Base-by-base conservation (phyloP, 2,329 filamentous ascomycete genomes). In the Plectosphaerella cucumerina region DNA sequence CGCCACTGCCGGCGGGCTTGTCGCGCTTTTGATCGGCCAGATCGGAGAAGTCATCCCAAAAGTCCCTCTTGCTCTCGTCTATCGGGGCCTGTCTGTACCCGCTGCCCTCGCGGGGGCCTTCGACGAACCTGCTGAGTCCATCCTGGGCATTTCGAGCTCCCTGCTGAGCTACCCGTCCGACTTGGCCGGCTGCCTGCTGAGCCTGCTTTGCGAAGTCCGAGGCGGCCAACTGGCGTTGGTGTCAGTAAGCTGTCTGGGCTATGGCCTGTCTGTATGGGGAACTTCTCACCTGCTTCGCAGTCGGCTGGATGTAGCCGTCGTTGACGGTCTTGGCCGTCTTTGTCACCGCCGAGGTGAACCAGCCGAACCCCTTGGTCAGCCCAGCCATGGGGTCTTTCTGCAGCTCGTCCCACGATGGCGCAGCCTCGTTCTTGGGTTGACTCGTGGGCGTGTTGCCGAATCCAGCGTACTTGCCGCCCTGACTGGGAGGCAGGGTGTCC, bases 311-410 rank as follows among this genome's bases (percentile, higher is more conserved):
- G 71, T 90, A 97, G 33, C 87, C 84, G 59, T 94, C 87, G 66
- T 97, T 96, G 21, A 97, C 87, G 15, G 84, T 89, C 76, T 96
- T 95, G 35, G 92, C 94, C 57, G 89, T 89, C 77, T 94, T 96
- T 22, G 85, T 85, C 41, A 97, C 90, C 12, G 90, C 91, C 33
- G 84, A 87, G 17, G 90, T 82, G 63, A 97, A 90, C 91, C 94
- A 97, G 9, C 93, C 93, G 62, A 97, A 95, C 0, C 93, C 89
- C 70, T 96, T 97, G 23, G 85, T 90, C 60, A 99, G 70, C 15
- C 93, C 91, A 1, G 83, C 92, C 56, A 97, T 77, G 0, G 94
- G 92, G 65, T 99, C 94, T 65, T 86, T 89, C 69, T 96, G 90
- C 64, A 97, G 82, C 50, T 97, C 93, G 50, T 94, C 87, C n/a